These are phyloP conservation scores for Aspergillus puulaauensis DNA, from an alignment of 2,329 filamentous ascomycete species.

Conservation along the genomic window DNA sequence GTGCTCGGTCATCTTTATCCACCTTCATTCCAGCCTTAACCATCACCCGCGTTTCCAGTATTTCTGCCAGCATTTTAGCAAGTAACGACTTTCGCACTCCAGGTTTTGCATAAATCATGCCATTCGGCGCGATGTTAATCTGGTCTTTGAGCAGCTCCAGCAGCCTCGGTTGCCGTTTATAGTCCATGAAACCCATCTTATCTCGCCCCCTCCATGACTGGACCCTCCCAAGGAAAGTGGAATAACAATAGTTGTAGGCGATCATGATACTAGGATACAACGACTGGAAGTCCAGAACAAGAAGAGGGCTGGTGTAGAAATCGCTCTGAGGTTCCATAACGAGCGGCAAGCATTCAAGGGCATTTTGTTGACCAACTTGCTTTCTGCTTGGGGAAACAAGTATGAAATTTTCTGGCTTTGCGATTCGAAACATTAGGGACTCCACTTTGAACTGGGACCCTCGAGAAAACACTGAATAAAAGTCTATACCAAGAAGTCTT, in stretches of 20 bases:
- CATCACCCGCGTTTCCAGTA: conserved; percentile 95
- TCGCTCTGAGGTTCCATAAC: conserved; percentile 97
- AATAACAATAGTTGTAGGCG: conserved; percentile 98
- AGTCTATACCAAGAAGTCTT: conserved; percentile 87
- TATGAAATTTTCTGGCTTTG: conserved; percentile 93
- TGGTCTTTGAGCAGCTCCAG: conserved; percentile 77
- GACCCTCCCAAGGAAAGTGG: conserved; percentile 86
- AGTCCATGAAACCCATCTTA: conserved; percentile 94
- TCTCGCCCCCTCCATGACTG: conserved; percentile 84
- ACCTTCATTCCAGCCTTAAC: conserved; percentile 95
- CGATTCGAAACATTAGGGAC: conserved; percentile 97
- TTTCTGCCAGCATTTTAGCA: conserved; percentile 94
- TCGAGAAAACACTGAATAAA: conserved; percentile 91
- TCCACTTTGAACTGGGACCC: conserved; percentile 99
- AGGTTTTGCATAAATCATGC: conserved; percentile 89
- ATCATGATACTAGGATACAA: conserved; percentile 98
- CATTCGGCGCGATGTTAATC: conserved; percentile 91
- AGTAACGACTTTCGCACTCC: conserved; percentile 85
- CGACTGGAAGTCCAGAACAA: conserved; percentile 95
- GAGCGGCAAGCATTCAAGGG: conserved; percentile 86
- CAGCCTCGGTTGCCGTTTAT: conserved; percentile 71
- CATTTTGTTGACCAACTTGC: conserved; percentile 92
- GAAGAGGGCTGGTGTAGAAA: conserved; percentile 84
- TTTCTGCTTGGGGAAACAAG: conserved; percentile 85
- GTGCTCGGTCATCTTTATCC: conserved; percentile 80